Evolutionary conservation across 352 stramenopile species (phyloP), one percentile per base, ranked within the genome.

Genomic region (Phytophthora fragariae): DNA sequence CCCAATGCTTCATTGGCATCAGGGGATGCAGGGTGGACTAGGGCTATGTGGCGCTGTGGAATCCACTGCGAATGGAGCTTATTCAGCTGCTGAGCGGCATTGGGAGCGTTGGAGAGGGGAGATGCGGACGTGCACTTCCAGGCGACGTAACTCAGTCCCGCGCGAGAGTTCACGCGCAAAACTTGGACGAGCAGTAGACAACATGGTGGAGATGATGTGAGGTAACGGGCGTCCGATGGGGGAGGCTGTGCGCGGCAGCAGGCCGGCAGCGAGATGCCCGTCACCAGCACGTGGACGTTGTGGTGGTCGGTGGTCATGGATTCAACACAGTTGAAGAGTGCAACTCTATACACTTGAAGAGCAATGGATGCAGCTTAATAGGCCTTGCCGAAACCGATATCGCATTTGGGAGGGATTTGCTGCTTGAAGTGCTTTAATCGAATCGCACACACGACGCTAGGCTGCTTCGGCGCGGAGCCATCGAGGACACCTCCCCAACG

Each of bases 61-160:
- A 80, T 63, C 73, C 68, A 80, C 56, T 77, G 63, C 21, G 73
- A 73, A 62, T 79, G 68, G 21, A 52, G 33, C 31, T 56, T 65
- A 46, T 44, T 55, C 5, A 21, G 47, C 47, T 61, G 35, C 8
- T 6, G 21, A 70, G 47, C 8, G 35, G 35, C 35, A 9, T 49
- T 19, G 7, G 15, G 19, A 19, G 39, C n/a, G n/a, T 19, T 37
- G 19, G 54, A 49, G 56, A 29, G 24, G 10, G 33, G 47, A 58
- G 3, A 33, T 15, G 7, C 2, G 57, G 73, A 75, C 35, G 31
- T 68, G 61, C 73, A 75, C 41, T 72, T 75, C 70, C 69, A 81
- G 49, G 35, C 56, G 2, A 77, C 29, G 31, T 72, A 77, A 53
- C 64, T 71, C 24, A 81, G 65, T 15, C 52, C 69, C 2, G 69